Evolutionary conservation across 257 asterid genomes (phyloP), one percentile per base, ranked within the genome.

Genomic region (Verbascum thapsus): DNA sequence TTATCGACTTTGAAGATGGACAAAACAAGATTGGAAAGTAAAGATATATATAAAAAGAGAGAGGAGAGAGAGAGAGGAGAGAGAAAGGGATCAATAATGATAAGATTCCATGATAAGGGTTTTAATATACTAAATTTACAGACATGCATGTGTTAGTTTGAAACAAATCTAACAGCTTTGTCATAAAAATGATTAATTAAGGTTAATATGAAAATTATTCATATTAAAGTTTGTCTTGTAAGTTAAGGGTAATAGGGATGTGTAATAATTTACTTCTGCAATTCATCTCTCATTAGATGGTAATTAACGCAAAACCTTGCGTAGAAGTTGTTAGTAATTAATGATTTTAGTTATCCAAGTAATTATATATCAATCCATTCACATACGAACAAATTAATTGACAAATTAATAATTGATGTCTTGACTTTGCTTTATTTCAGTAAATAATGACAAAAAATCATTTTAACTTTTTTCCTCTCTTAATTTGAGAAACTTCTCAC

Each of bases 61-160:
- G 32, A 26, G 32, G 17, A 32, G 17, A 37, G 20, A 18, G 53
- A 47, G 44, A 4, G 12, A 10, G n/a, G 73, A 64, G 52, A 32
- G 63, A 18, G 26, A 50, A 30, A 63, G 44, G 40, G 67, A 59
- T 22, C 37, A 49, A 64, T 41, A 50, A 64, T 60, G 56, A 66
- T 66, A 63, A 72, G 66, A 66, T 72, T 66, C 73, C 59, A 7
- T 26, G 51, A 39, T 30, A 63, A 12, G n/a, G 23, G 56, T 50
- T 61, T 53, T 32, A 61, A 55, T 54, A 61, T 50, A 60, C 40
- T 10, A 7, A 19, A n/a, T 48, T 43, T 15, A 61, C 34, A 40
- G 41, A 53, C 41, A 60, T 42, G 70, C 75, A 70, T 70, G 55
- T 60, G 57, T 60, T 11, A 11, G 40, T 34, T 51, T 67, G 32